Evolutionary conservation across 1,139 yeast species (phyloP).

Genomic region (Kodamaea arcana): DNA sequence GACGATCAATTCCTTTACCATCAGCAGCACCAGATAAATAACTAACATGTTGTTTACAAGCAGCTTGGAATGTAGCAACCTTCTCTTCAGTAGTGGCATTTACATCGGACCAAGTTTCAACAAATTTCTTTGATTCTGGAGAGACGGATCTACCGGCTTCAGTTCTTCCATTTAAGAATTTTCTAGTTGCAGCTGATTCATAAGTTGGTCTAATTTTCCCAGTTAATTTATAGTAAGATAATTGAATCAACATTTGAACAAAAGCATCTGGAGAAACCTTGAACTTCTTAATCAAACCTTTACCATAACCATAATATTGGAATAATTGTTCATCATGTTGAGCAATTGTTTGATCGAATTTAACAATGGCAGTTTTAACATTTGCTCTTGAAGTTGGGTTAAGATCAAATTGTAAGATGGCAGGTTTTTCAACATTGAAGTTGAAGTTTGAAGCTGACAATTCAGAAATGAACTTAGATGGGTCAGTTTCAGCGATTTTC

Average conservation of each 20-base stretch:
- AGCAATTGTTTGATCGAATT: conserved; percentile 49
- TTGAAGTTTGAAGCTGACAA: conserved; percentile 15
- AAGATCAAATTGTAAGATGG: conserved; percentile 39
- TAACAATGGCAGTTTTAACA: conserved; percentile 53
- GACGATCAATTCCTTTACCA: conserved; percentile 93
- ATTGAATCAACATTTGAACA: conserved; percentile 71
- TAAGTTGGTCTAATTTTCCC: conserved; percentile 88
- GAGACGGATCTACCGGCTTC: conserved; percentile 91
- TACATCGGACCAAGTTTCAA: conserved; percentile 70
- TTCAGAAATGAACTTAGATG: conserved; percentile 26
- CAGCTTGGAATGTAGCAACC: conserved; percentile 65
- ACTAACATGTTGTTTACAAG: conserved; percentile 69
- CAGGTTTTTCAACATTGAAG: conserved; percentile 18
- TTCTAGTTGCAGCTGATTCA: conserved; percentile 94
- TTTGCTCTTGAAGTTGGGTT: conserved; percentile 49
- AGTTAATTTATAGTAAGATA: conserved; percentile 74
- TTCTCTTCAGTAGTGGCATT: conserved; percentile 53
- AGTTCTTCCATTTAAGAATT: conserved; percentile 88
- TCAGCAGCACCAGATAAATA: conserved; percentile 77
- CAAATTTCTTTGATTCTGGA: conserved; percentile 68
- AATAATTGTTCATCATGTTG: conserved; percentile 61
- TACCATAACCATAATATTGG: conserved; percentile 72
- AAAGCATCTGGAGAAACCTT: conserved; percentile 77
- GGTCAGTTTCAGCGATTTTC: conserved; percentile 48
- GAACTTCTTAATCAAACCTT: conserved; percentile 61